phyloP scores from a whole-genome alignment of 192 early-diverging fungal species.

The Spizellomyces punctatus region DNA sequence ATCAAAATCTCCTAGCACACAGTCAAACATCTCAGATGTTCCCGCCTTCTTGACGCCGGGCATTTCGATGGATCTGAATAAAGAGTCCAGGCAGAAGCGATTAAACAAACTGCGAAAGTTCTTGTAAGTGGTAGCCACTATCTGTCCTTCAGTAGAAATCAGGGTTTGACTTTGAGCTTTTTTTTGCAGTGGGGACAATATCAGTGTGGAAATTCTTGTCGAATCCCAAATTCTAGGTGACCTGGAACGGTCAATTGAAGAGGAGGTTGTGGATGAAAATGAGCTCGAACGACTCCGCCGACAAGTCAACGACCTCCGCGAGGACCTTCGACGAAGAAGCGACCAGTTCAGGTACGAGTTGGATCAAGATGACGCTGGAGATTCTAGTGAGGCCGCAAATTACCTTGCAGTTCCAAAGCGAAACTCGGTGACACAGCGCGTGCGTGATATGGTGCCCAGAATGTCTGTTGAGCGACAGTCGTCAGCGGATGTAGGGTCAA shows the following conservation, averaged over 20 bases:
- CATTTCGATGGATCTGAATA: constrained; percentile 5
- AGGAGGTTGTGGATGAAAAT: constrained; percentile 18
- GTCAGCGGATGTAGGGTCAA: not conserved
- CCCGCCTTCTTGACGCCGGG: not conserved
- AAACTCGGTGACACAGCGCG: not conserved
- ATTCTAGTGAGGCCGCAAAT: not conserved
- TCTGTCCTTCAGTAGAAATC: not conserved
- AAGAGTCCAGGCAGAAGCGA: constrained; percentile 31
- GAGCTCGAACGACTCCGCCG: constrained; percentile 25
- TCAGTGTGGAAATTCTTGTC: constrained; percentile 26
- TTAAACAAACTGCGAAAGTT: constrained; percentile 50
- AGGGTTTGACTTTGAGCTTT: not conserved
- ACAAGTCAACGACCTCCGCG: constrained; percentile 34
- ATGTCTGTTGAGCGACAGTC: not conserved
- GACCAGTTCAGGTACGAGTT: constrained; percentile 16
- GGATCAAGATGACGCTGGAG: not conserved
- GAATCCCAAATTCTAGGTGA: constrained; percentile 32
- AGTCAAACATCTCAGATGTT: not conserved
- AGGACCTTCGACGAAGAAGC: constrained; percentile 21
- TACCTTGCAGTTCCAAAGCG: not conserved
- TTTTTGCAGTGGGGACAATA: constrained; percentile 37
- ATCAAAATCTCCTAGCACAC: not conserved
- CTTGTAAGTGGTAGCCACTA: constrained; percentile 22
- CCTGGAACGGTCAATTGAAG: constrained; percentile 34
- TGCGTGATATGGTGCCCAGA: not conserved